Percentiles rank a stretch among this genome's conserved stretches.
Conservation (phyloP, 805 yeast species). For the Ogataea saltuana region DNA sequence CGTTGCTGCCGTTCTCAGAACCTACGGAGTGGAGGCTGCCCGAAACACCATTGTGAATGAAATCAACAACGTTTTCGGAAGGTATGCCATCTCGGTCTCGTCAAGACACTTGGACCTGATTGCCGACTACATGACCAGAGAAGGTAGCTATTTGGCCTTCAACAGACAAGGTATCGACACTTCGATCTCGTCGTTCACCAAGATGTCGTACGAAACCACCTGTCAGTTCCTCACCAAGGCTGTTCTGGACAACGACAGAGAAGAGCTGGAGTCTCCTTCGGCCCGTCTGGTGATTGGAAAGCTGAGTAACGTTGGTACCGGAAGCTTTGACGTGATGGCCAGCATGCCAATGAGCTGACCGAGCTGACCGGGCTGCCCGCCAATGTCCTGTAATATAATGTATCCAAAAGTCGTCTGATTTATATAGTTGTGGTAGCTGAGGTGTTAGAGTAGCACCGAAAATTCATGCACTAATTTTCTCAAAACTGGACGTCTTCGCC, state of each 20-base stretch:
- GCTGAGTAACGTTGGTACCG: conserved; percentile 91
- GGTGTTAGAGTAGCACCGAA: too few relatives aligned
- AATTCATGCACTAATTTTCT: too few relatives aligned
- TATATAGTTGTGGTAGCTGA: too few relatives aligned
- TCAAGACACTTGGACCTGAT: conserved; percentile 92
- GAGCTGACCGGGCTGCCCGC: too few relatives aligned
- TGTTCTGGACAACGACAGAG: conserved; percentile 87
- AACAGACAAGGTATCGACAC: conserved; percentile 98
- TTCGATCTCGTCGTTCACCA: conserved; percentile 92
- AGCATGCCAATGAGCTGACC: conserved; percentile 39
- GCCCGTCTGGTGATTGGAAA: conserved; percentile 93
- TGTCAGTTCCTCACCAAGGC: conserved; percentile 97
- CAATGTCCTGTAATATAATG: too few relatives aligned
- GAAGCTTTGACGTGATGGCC: conserved; percentile 81
- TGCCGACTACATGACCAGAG: conserved; percentile 99
- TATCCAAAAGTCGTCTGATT: too few relatives aligned
- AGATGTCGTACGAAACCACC: conserved; percentile 98
- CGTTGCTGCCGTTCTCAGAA: conserved; percentile 81
- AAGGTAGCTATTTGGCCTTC: conserved; percentile 94
- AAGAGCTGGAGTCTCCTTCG: conserved; percentile 85
- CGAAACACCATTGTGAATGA: conserved; percentile 96
- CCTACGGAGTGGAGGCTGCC: conserved; percentile 99
- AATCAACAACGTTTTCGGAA: conserved; percentile 92
- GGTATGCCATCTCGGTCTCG: conserved; percentile 92
- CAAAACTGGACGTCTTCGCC: conserved; percentile 40